Evolutionary conservation across 176 grass and related monocot genomes (phyloP).

Genomic region (Elaeis guineensis): DNA sequence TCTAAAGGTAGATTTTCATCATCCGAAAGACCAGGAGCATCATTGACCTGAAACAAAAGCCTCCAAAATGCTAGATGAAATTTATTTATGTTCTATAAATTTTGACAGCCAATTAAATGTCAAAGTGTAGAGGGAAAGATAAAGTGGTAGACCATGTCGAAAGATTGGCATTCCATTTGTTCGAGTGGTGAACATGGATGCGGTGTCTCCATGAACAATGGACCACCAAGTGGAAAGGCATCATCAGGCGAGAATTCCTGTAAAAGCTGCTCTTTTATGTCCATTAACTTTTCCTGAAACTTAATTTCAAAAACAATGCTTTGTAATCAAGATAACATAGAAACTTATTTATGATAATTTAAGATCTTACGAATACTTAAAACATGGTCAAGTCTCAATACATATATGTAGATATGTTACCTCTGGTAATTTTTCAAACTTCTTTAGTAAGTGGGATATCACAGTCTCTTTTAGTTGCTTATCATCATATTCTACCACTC

Average conservation of each 20-base stretch:
- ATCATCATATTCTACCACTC: constrained; percentile 51
- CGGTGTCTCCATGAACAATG: constrained; percentile 72
- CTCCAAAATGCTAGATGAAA: not conserved
- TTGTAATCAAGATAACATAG: no score
- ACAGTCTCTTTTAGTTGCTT: constrained; percentile 57
- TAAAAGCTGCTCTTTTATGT: constrained; percentile 67
- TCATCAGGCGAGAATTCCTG: constrained; percentile 86
- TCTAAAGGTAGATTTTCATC: constrained; percentile 61
- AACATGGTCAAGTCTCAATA: no score
- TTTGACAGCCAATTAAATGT: not conserved
- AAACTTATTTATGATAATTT: no score
- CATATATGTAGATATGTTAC: constrained; percentile 14
- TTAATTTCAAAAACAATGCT: not conserved
- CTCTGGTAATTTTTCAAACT: constrained; percentile 62
- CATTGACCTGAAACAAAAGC: not conserved
- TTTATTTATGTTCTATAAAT: not conserved
- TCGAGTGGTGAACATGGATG: constrained; percentile 47
- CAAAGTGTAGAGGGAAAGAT: constrained; percentile 10
- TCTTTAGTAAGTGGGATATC: constrained; percentile 48
- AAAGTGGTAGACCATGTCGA: constrained; percentile 49
- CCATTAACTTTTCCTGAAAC: constrained; percentile 43
- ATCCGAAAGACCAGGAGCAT: constrained; percentile 54
- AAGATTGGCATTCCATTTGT: constrained; percentile 47
- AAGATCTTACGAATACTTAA: no score
- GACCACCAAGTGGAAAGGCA: constrained; percentile 63